Evolutionary conservation across 345 rosid genomes (phyloP), one percentile per base, ranked within the genome.

Genomic region (Odontarrhena argentea): DNA sequence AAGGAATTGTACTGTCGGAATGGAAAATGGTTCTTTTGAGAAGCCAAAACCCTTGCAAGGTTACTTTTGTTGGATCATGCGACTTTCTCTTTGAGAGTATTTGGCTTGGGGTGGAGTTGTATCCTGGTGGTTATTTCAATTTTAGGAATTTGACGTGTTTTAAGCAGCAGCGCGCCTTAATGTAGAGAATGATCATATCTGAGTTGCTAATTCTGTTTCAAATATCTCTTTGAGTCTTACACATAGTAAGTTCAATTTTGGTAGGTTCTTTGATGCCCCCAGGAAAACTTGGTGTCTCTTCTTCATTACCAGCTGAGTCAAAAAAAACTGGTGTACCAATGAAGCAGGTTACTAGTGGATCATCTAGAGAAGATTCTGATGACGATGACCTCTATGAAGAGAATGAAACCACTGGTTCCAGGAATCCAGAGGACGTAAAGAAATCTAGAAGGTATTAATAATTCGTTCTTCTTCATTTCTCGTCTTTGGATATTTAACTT

Each of bases 301-400:
- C 86, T 62, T 69, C 77, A 18, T 65, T 75, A 73, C 80, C 84
- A 12, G 60, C 78, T 64, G 58, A 59, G 42, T 75, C 70, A 68
- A 69, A 61, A 70, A 83, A 78, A 65, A 40, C 74, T 43, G 90
- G 77, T 44, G 37, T 43, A 25, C 87, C 76, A 69, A 70, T 65
- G 42, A 83, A 83, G 87, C 96, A 87, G 82, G 80, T 89, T 48
- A 83, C 82, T 3, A 91, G 97, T 78, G 99, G 88, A n/a, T 91
- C 96, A 26, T 91, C 97, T 0, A 80, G 92, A 79, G 96, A 91
- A 9, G 86, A 90, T 86, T 87, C 98, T 15, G 94, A 90, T 63
- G 88, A 83, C 34, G 97, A 94, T 35, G 99, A 87, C 30, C 86
- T 88, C 77, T 93, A 94, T 56, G 92, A 86, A 62, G 97, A 91